Conservation (phyloP, 1,139 yeast species). For the Candida neerlandica region DNA sequence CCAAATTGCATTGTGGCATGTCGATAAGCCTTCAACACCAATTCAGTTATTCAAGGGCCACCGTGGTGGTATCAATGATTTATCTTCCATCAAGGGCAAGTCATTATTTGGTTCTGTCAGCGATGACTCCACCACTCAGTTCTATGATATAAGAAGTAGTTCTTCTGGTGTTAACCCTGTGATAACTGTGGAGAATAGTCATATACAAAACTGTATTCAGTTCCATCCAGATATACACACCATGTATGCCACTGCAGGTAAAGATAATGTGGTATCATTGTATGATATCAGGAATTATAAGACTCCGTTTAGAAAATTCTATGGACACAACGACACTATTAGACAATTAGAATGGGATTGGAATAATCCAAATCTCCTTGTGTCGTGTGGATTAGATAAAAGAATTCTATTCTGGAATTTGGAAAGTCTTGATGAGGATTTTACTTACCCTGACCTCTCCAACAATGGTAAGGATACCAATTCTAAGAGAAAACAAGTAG, state of each 20-base stretch:
- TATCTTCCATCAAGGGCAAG: conserved; percentile 53
- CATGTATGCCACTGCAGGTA: conserved; percentile 55
- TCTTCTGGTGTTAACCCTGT: conserved; percentile 37
- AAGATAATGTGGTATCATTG: conserved; percentile 51
- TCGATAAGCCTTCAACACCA: conserved; percentile 45
- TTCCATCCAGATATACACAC: conserved; percentile 50
- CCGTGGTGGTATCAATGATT: conserved; percentile 54
- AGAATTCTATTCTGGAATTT: conserved; percentile 56
- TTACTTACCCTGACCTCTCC: conserved; percentile 32
- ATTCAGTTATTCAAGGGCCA: conserved; percentile 48
- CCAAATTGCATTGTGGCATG: conserved; percentile 73
- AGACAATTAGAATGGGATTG: conserved; percentile 43
- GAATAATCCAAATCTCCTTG: conserved; percentile 38
- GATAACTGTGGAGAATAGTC: conserved; percentile 45
- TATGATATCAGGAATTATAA: conserved; percentile 54
- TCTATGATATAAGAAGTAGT: conserved; percentile 62
- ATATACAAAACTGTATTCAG: conserved; percentile 50
- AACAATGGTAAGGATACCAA: conserved; percentile 4
- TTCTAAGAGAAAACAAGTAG: conserved; percentile 21
- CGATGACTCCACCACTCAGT: conserved; percentile 67
- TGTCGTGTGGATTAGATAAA: conserved; percentile 54
- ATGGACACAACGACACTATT: conserved; percentile 51
- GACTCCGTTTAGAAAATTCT: conserved; percentile 49
- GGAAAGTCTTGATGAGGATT: conserved; percentile 48
- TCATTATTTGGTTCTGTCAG: conserved; percentile 69